Base-by-base conservation (phyloP, 139 green algal genomes). In the Pleodorina starrii region DNA sequence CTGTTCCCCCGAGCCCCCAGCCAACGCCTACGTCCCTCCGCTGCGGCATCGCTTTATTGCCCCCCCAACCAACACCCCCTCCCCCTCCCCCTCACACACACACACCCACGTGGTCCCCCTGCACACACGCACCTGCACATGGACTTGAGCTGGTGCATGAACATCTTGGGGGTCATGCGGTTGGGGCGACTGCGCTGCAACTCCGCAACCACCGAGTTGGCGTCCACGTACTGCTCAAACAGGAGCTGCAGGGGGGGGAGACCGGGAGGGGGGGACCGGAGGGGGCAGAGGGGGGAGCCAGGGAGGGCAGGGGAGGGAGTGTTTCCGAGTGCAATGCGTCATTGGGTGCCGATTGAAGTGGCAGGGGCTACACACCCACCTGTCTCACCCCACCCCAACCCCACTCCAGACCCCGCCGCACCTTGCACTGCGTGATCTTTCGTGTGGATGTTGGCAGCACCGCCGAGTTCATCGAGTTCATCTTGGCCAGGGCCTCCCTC, bases 161-260 rank as follows among this genome's bases (percentile, higher is more conserved):
- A 98, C 79, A 94, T 91, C 90, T 98, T 97, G 59, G 96, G 96
- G 36, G 97, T 98, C 54, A 99, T 80, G 59, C 73, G 63, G 36
- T 6, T 66, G 46, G 85, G 44, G 0, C 38, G 23, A 11, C 11
- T 66, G 5, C 3, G 17, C 79, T 86, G 79, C 57, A 86, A 38
- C 11, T 44, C 57, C 38, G 57, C 79, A 36, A 86, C 79, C 40
- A 86, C 57, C 27, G 57, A 25, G 79, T 86, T 86, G 59, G 86
- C 90, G 77, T 98, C 92, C 1, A 97, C 81, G 71, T 96, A 86
- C 48, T 85, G 72, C 35, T 95, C 92, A 88, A 98, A 98, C 86
- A 98, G 92, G 27, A 86, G 74, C 93, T 94, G 90, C 0, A 27
- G 60, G 43, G 44, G 69, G 36, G 19, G 35, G 44, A 38, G 81